A percentile compares a stretch with the other conserved stretches of the same genome.
These are phyloP conservation scores for Thelonectria discophora DNA, from an alignment of 2,329 filamentous ascomycete species.

Conservation along the genomic window DNA sequence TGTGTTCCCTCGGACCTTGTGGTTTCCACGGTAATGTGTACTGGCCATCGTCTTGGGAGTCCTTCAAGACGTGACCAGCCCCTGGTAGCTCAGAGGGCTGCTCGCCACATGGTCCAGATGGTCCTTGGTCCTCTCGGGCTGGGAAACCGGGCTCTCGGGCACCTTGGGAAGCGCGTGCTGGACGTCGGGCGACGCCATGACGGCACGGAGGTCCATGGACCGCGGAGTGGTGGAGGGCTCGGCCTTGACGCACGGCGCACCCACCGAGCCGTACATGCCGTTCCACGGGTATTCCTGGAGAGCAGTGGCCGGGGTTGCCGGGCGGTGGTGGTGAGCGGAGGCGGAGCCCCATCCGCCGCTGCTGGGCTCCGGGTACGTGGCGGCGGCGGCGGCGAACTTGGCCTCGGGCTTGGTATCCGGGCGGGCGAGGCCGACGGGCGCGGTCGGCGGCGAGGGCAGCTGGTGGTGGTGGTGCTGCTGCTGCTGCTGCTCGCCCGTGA, in stretches of 20 bases:
- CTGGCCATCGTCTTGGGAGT: neutral
- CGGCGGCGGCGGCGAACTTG: conserved; percentile 16
- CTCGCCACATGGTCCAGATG: neutral
- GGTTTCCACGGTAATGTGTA: neutral
- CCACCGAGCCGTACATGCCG: conserved; percentile 14
- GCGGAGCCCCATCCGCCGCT: conserved; percentile 21
- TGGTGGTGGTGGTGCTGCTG: too few relatives aligned
- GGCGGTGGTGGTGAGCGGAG: conserved; percentile 13
- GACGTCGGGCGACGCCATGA: conserved; percentile 21
- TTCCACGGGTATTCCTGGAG: conserved; percentile 10
- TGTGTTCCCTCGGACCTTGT: neutral
- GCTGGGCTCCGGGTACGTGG: conserved; percentile 16
- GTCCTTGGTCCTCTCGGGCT: neutral
- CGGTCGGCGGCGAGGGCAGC: neutral
- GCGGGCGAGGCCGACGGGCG: neutral
- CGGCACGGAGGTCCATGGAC: conserved; percentile 11
- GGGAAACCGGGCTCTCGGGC: neutral
- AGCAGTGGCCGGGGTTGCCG: neutral
- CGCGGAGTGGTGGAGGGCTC: conserved; percentile 18
- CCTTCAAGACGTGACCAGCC: neutral
- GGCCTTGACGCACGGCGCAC: conserved; percentile 20
- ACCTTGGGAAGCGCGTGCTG: conserved; percentile 6
- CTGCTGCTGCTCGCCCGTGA: too few relatives aligned
- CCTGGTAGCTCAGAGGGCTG: neutral
- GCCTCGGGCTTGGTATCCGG: conserved; percentile 2